Percentiles rank a stretch among this genome's conserved stretches.
phyloP scores from a whole-genome alignment of 2,329 filamentous ascomycete species.

The Akanthomyces dipterigenus region DNA sequence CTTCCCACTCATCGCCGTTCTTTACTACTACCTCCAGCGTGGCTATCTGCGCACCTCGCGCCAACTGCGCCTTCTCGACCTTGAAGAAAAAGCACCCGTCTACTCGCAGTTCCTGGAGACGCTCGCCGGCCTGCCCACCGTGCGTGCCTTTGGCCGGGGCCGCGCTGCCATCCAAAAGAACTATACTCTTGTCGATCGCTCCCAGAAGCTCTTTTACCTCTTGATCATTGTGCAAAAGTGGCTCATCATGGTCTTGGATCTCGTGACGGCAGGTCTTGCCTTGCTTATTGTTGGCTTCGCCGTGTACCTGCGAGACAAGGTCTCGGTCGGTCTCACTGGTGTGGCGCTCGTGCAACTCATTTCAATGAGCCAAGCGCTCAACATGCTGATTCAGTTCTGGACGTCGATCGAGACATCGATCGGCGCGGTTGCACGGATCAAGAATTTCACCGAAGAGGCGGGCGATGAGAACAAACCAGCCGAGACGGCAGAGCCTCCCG shows the following conservation, averaged over 20 bases:
- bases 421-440: slow-evolving; percentile 28
- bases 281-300: slow-evolving; percentile 41
- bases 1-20: slow-evolving; percentile 34
- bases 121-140: slow-evolving; percentile 38
- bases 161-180: slow-evolving; percentile 35
- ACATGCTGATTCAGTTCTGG: slow-evolving; percentile 30
- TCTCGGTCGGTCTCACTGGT: slow-evolving; percentile 27
- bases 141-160: slow-evolving; percentile 48
- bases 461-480: slow-evolving; percentile 20
- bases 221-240: slow-evolving; percentile 51
- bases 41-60: slow-evolving; percentile 36
- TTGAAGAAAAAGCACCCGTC: slow-evolving; percentile 34
- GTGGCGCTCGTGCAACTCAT: slow-evolving; percentile 26
- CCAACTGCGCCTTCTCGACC: slow-evolving; percentile 34
- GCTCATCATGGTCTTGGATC: slow-evolving; percentile 44
- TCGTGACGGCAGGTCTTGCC: slow-evolving; percentile 41
- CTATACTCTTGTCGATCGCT: slow-evolving; percentile 41
- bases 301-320: slow-evolving; percentile 24
- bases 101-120: slow-evolving; percentile 39
- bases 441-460: slow-evolving; percentile 24
- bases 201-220: slow-evolving; percentile 51
- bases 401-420: slow-evolving; percentile 32
- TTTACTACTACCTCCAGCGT: slow-evolving; percentile 37
- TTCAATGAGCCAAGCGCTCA: slow-evolving; percentile 28
- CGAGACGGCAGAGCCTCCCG: slow-evolving; percentile 17